These are phyloP conservation scores for Hymenoscyphus linearis DNA, from an alignment of 2,329 filamentous ascomycete genomes.

Conservation along the genomic window DNA sequence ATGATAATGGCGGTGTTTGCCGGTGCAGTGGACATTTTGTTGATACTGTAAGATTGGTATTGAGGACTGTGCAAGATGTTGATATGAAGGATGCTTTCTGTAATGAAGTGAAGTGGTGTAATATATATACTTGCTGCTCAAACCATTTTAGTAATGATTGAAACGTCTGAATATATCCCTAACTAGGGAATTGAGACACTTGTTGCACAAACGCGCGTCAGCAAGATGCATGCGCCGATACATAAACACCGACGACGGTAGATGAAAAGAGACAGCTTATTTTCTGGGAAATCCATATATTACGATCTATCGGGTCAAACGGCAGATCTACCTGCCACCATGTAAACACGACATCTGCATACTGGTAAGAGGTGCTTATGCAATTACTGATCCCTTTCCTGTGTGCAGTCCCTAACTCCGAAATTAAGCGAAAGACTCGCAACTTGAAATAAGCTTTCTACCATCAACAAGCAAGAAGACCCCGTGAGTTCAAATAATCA, in stretches of 20 bases:
- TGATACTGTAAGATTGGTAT: neutral
- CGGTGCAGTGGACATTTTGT: neutral
- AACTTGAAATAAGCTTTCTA: neutral
- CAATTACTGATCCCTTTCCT: neutral
- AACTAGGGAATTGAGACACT: neutral
- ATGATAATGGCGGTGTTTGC: conserved; percentile 23
- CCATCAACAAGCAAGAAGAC: neutral
- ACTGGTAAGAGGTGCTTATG: neutral
- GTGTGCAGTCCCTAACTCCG: neutral
- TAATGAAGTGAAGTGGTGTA: neutral
- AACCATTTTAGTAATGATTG: neutral
- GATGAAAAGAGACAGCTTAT: neutral
- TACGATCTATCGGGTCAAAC: too few relatives aligned
- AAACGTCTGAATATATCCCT: neutral
- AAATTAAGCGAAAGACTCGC: neutral
- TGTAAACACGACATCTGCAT: neutral
- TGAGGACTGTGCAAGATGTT: too few relatives aligned
- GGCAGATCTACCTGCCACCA: too few relatives aligned
- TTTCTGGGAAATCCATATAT: too few relatives aligned
- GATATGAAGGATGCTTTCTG: neutral
- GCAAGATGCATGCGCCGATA: neutral
- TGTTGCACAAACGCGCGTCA: neutral
- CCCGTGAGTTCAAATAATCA: too few relatives aligned
- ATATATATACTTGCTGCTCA: neutral
- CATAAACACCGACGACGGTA: neutral